Base-by-base conservation (phyloP, 441 rosid genomes). In the Adansonia grandidieri region DNA sequence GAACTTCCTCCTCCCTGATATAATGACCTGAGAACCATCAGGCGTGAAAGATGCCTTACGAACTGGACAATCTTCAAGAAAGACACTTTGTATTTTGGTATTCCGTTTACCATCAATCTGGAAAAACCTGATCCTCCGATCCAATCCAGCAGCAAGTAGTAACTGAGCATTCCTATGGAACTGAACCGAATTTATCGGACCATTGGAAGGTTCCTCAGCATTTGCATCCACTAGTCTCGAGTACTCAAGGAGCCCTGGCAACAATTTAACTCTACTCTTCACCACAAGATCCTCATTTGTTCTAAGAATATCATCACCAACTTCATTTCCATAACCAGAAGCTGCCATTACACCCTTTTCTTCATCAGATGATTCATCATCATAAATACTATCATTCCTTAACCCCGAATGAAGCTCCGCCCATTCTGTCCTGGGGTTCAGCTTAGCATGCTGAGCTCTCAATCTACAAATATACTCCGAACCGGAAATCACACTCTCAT, bases 51-150 rank as follows among this genome's bases (percentile, higher is more conserved):
- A 87, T 5, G 98, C 98, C 79, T 89, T 90, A 73, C 86, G 86
- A 77, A 93, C 85, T 1, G 95, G 96, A 80, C 94, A 93, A 81
- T 95, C 97, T 47, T 95, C 97, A n/a, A 95, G 90, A 81, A 91
- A 91, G 60, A 95, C 86, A 71, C 95, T 93, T 81, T 95, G 97
- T 69, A 93, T 88, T 82, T 90, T 93, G 9, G 96, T 90, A 86
- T 93, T 93, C 80, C 91, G 87, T 84, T 91, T 95, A 1, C 99
- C 99, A 85, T 95, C 99, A 66, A 95, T 89, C 87, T 93, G 95
- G 75, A 93, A 93, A 85, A 95, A 93, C 76, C 92, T 85, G 42
- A 95, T 83, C 79, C 88, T 82, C 75, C 91, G 73, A 79, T 95
- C 97, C 73, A 90, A 84, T 57, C 98, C 98, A 22, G 94, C 92